Evolutionary conservation across 78 protist species (phyloP).

Genomic region (Thecamonas trahens): DNA sequence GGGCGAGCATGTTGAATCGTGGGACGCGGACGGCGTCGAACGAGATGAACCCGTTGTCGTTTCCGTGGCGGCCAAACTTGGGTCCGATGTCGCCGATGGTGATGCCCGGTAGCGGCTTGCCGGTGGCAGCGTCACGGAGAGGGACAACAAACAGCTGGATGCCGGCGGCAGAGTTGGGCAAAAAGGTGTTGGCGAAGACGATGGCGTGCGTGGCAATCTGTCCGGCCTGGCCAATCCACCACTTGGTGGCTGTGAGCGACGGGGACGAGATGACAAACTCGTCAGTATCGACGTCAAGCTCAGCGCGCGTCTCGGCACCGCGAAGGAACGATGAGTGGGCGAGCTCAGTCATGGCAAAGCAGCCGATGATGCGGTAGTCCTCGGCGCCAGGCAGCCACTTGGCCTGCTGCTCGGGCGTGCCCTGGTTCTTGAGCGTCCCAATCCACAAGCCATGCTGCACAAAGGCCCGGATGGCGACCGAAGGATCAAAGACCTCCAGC

Average conservation of each 20-base stretch:
- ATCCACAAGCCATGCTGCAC: no score
- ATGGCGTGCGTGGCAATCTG: conserved; percentile 21
- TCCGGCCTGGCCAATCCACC: conserved; percentile 37
- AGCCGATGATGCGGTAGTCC: no score
- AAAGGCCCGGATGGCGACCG: no score
- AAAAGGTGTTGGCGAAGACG: conserved; percentile 51
- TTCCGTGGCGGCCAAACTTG: conserved; percentile 48
- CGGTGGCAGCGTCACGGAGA: conserved; percentile 22
- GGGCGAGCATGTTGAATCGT: conserved; percentile 27
- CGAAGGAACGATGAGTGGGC: conserved; percentile 72
- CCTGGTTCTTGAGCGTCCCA: no score
- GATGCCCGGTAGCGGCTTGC: conserved; percentile 20
- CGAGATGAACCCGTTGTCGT: conserved; percentile 54
- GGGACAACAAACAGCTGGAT: conserved; percentile 65
- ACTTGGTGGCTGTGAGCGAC: conserved; percentile 11
- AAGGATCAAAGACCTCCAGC: no score
- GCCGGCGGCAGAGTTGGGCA: conserved; percentile 44
- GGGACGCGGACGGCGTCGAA: conserved; percentile 63
- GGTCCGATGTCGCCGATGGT: conserved; percentile 15
- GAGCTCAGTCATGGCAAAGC: conserved; percentile 42
- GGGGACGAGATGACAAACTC: conserved; percentile 32
- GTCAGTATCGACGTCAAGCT: conserved; percentile 17
- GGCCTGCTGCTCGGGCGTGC: no score
- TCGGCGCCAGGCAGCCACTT: no score
- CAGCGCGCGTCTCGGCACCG: conserved; percentile 62